Evolutionary conservation across 768 basidiomycete species (phyloP).

Genomic region (Cyclocybe aegerita): DNA sequence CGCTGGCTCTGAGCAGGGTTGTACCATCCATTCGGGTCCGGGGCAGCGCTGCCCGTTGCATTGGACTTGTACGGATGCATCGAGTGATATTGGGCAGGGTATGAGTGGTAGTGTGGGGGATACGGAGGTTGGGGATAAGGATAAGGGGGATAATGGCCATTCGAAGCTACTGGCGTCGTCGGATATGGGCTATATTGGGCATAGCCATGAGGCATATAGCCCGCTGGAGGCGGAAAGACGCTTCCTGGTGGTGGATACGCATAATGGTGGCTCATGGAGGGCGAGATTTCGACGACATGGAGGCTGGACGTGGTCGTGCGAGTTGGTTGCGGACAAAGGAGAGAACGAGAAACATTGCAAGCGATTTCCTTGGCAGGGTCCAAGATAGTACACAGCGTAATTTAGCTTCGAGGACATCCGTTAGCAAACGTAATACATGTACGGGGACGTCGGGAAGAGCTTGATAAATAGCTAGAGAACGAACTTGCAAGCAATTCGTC

Average conservation of each 20-base stretch:
- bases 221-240: constrained; percentile 6
- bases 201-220: constrained; percentile 2
- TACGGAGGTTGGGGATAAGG: constrained; percentile 12
- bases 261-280: constrained; percentile 17
- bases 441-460: no score
- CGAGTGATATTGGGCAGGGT: neutral
- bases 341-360: no score
- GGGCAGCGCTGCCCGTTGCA: constrained; percentile 6
- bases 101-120: constrained; percentile 1
- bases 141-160: constrained; percentile 11
- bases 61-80: constrained; percentile 6
- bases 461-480: no score
- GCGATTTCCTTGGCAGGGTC: no score
- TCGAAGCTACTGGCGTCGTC: constrained; percentile 1
- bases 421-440: no score
- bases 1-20: neutral
- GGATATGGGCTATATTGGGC: constrained; percentile 13
- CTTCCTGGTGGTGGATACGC: constrained; percentile 15
- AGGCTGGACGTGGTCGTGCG: neutral
- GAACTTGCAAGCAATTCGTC: no score
- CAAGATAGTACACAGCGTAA: no score
- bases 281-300: constrained; percentile 9
- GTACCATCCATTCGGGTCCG: constrained; percentile 14
- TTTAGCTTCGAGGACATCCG: no score
- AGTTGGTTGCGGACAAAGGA: no score